These are phyloP conservation scores for Cladophialophora chaetospira DNA, from an alignment of 2,329 filamentous ascomycete genomes.

Conservation along the genomic window DNA sequence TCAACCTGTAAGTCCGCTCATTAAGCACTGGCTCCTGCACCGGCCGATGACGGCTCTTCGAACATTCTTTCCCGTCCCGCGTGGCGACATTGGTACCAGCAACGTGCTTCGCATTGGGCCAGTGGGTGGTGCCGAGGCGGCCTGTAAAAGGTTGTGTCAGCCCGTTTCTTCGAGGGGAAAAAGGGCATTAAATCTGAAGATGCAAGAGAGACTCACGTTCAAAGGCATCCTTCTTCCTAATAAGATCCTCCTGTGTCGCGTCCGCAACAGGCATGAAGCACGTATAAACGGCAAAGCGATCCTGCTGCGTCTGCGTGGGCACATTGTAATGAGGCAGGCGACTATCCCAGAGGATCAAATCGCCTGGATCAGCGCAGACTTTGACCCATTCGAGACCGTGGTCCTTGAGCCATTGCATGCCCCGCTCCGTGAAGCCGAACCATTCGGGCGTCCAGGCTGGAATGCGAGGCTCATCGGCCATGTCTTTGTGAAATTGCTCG, in stretches of 20 bases:
- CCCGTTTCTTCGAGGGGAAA: background rate
- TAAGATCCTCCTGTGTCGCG: constrained; percentile 44
- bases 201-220: constrained; percentile 31
- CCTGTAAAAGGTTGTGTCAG: background rate
- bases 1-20: background rate
- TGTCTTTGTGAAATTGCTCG: constrained; percentile 38
- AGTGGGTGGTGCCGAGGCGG: background rate
- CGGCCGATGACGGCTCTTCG: background rate
- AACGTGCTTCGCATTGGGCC: background rate
- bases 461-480: constrained; percentile 45
- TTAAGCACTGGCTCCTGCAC: background rate
- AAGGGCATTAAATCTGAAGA: background rate
- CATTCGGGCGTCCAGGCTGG: constrained; percentile 36
- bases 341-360: constrained; percentile 50
- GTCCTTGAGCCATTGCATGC: constrained; percentile 47
- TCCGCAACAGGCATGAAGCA: constrained; percentile 46
- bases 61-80: background rate
- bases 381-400: constrained; percentile 44
- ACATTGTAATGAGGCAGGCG: constrained; percentile 48
- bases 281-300: constrained; percentile 44
- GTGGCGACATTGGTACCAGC: background rate
- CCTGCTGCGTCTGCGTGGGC: constrained; percentile 36
- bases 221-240: constrained; percentile 47
- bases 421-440: constrained; percentile 42
- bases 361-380: constrained; percentile 45